Evolutionary conservation across 1,284 basidiomycete species (phyloP).

Genomic region (Anthracocystis panici-leucophaei): DNA sequence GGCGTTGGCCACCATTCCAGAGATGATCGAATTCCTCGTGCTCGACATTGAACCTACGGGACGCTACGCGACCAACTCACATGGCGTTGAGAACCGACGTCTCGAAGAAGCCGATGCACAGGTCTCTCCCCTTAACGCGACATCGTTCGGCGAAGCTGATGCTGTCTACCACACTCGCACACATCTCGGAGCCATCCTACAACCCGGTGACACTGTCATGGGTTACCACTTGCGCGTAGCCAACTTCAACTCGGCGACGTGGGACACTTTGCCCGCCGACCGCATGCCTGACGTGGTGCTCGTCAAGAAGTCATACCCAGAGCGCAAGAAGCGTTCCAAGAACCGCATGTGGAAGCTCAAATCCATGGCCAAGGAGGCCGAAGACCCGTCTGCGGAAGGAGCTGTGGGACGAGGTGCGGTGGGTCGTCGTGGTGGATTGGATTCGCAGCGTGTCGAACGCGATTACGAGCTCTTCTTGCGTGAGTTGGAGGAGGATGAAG

Average conservation of each 20-base stretch:
- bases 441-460: constrained; percentile 92
- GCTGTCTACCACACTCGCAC: constrained; percentile 96
- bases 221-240: constrained; percentile 89
- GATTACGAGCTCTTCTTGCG: constrained; percentile 97
- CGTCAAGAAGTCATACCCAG: constrained; percentile 95
- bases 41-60: constrained; percentile 85
- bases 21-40: constrained; percentile 93
- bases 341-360: constrained; percentile 88
- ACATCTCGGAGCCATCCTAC: constrained; percentile 92
- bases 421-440: constrained; percentile 87
- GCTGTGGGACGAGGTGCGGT: constrained; percentile 81
- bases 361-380: constrained; percentile 93
- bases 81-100: constrained; percentile 48
- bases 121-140: constrained; percentile 86
- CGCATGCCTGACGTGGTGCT: constrained; percentile 91
- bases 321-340: constrained; percentile 89
- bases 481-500: constrained; percentile 95
- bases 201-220: constrained; percentile 92
- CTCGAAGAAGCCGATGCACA: constrained; percentile 82
- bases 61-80: constrained; percentile 54
- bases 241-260: constrained; percentile 93
- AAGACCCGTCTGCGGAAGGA: constrained; percentile 70
- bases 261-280: constrained; percentile 76
- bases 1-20: constrained; percentile 82
- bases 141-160: constrained; percentile 73